Conservation (phyloP, 805 yeast genomes). For the Cyberlindnera veronae region DNA sequence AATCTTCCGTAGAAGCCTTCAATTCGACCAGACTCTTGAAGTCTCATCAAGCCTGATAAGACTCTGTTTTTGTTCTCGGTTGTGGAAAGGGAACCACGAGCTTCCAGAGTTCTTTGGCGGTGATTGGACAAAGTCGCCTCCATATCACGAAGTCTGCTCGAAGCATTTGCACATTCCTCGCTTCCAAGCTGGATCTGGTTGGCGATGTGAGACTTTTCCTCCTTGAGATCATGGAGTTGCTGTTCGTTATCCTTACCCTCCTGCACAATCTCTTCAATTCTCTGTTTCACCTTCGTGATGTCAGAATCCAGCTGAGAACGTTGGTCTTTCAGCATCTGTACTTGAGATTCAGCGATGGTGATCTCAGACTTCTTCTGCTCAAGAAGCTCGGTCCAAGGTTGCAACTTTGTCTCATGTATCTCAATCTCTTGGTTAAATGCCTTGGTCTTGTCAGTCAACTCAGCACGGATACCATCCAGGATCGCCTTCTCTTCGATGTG, state of each 20-base stretch:
- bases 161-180: slow-evolving; percentile 50
- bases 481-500: slow-evolving; percentile 50
- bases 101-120: slow-evolving; percentile 65
- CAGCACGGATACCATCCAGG: slow-evolving; percentile 61
- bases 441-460: slow-evolving; percentile 71
- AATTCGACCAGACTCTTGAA: slow-evolving; percentile 78
- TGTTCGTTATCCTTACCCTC: slow-evolving; percentile 49
- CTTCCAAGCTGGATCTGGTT: slow-evolving; percentile 59
- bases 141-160: slow-evolving; percentile 47
- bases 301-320: slow-evolving; percentile 42
- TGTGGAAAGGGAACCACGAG: slow-evolving; percentile 52
- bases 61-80: slow-evolving; percentile 72
- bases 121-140: slow-evolving; percentile 47
- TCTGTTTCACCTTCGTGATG: slow-evolving; percentile 39
- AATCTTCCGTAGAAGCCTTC: slow-evolving; percentile 84
- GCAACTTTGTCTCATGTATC: slow-evolving; percentile 56
- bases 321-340: slow-evolving; percentile 54
- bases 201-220: slow-evolving; percentile 45
- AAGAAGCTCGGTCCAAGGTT: slow-evolving; percentile 78
- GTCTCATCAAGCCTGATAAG: slow-evolving; percentile 58
- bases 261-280: slow-evolving; percentile 42
- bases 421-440: slow-evolving; percentile 64
- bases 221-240: slow-evolving; percentile 41
- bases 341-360: slow-evolving; percentile 59
- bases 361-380: slow-evolving; percentile 61